These are phyloP conservation scores for Hypoxylon sp. DNA, from an alignment of 2,329 filamentous ascomycete genomes.

Conservation along the genomic window DNA sequence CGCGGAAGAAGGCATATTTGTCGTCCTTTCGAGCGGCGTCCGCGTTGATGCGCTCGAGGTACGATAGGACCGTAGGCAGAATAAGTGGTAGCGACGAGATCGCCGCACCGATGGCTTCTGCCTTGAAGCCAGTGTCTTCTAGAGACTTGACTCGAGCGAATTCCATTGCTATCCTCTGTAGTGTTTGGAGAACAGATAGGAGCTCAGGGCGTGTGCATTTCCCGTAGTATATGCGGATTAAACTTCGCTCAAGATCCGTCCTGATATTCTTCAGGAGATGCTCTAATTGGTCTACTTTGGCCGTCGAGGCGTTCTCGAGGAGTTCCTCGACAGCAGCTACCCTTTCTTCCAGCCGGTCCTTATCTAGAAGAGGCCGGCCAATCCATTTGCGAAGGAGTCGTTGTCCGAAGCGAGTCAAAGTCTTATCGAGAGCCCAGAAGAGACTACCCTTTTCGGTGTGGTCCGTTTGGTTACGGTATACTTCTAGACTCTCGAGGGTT, in stretches of 20 bases:
- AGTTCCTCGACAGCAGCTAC: conserved; percentile 89
- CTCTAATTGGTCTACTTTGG: conserved; percentile 76
- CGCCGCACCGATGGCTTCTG: conserved; percentile 73
- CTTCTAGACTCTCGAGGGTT: conserved; percentile 90
- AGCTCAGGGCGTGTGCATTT: conserved; percentile 93
- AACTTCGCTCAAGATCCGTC: conserved; percentile 87
- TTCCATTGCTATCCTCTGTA: conserved; percentile 82
- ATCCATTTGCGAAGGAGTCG: conserved; percentile 94
- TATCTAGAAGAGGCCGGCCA: conserved; percentile 85
- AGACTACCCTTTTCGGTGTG: conserved; percentile 85
- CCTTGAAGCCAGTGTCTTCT: conserved; percentile 75
- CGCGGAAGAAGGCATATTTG: conserved; percentile 93
- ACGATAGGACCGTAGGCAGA: conserved; percentile 73
- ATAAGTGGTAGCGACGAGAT: conserved; percentile 81
- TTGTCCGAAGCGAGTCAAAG: conserved; percentile 87
- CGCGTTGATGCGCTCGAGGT: conserved; percentile 85
- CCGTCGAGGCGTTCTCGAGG: conserved; percentile 70
- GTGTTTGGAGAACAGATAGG: conserved; percentile 81
- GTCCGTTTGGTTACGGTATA: conserved; percentile 95
- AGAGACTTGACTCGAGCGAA: conserved; percentile 73
- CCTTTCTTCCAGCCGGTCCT: conserved; percentile 76
- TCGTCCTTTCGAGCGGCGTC: conserved; percentile 86
- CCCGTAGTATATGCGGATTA: conserved; percentile 96
- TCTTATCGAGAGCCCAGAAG: conserved; percentile 95
- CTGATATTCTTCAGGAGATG: conserved; percentile 74